Conservation (phyloP, 768 basidiomycete genomes). For the Boletus sensibilis region DNA sequence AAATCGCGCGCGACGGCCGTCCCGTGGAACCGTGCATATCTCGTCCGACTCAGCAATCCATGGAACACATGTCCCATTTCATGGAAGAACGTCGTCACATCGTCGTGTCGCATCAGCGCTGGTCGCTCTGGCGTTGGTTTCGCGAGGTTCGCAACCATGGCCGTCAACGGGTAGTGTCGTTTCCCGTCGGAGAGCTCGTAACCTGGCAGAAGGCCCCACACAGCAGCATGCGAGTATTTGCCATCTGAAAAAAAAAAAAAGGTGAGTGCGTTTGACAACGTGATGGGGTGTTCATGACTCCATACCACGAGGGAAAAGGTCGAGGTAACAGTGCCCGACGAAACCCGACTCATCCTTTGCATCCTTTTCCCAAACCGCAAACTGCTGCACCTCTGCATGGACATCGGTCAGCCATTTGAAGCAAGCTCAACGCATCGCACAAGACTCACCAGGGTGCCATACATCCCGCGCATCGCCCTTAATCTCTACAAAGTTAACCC, state of each 20-base stretch:
- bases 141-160: conserved; percentile 91
- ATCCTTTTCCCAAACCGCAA: conserved; percentile 80
- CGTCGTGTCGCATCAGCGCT: conserved; percentile 83
- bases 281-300: background rate
- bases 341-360: conserved; percentile 71
- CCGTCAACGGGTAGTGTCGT: conserved; percentile 69
- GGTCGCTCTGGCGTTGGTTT: conserved; percentile 80
- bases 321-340: conserved; percentile 84
- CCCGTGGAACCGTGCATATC: conserved; percentile 78
- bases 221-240: conserved; percentile 86
- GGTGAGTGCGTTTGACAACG: background rate
- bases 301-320: conserved; percentile 79
- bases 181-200: conserved; percentile 55
- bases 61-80: conserved; percentile 83
- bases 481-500: conserved; percentile 60
- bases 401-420: background rate
- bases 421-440: background rate
- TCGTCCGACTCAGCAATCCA: conserved; percentile 65
- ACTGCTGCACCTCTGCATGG: conserved; percentile 71
- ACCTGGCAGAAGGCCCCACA: conserved; percentile 74
- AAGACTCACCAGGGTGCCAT: conserved; percentile 76
- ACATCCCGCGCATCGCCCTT: conserved; percentile 58
- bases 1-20: conserved; percentile 80
- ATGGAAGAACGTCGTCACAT: conserved; percentile 90
- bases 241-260: conserved; percentile 40